Evolutionary conservation across 495 filamentous ascomycete genomes (phyloP), one percentile per base, ranked within the genome.

Genomic region (Penicillium parvum): DNA sequence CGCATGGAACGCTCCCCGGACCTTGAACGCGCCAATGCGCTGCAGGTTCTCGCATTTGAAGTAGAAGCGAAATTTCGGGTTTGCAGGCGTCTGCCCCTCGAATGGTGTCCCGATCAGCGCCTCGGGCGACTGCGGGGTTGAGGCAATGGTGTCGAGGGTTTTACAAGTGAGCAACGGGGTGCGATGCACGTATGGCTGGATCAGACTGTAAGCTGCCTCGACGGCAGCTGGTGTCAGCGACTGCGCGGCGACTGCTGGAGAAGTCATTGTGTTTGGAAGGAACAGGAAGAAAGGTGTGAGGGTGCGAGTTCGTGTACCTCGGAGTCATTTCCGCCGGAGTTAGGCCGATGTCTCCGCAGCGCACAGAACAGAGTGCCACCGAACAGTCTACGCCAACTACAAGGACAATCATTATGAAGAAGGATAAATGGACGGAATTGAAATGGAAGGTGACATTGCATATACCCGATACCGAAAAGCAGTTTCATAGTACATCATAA

Each of bases 41-140:
- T 96, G 91, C 25, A 83, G 75, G 67, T 96, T 96, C 72, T 98
- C 91, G 67, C 89, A 95, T 69, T 98, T 98, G 77, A 98, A 95
- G 66, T 85, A 90, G 47, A 98, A 75, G 5, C 78, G 75, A 25
- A 96, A 73, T 19, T 66, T 77, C 1, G 89, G 88, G 7, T 53
- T 63, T 8, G 81, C 80, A 1, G 85, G 77, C 7, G 53, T 48
- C 30, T 72, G 73, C 29, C 75, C 78, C 50, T 77, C 78, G 62
- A 72, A 83, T 48, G 63, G 60, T 2, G 82, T 83, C 14, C 72
- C 76, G n/a, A 55, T 45, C 0, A 85, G 66, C 1, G 73, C 66
- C 4, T 73, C 68, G 2, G 67, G 45, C 3, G 69, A 52, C 50
- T 83, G 83, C 4, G 85, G 81, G 19, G 81, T 82, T 4, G 87